A percentile compares a stretch with the other conserved stretches of the same genome.
Evolutionary conservation across 176 grass and related monocot species (phyloP).

Genomic region (Triticum monococcum): DNA sequence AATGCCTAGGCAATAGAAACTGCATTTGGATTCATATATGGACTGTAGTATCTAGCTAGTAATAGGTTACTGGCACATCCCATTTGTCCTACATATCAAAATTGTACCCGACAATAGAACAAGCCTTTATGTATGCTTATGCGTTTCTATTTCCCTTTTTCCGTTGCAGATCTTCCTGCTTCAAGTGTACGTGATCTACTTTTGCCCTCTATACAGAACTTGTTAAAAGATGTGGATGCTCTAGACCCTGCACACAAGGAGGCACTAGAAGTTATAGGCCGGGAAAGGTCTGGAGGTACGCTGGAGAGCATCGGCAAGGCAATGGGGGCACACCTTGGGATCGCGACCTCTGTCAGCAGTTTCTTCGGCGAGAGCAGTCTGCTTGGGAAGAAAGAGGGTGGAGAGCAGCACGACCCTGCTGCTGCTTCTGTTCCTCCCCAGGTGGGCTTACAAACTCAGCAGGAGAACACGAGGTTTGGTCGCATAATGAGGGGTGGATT

Average conservation of each 20-base stretch:
- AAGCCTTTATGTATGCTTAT: constrained; percentile 20
- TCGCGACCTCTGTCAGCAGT: constrained; percentile 80
- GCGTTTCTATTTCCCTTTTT: constrained; percentile 8
- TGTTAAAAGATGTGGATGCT: constrained; percentile 80
- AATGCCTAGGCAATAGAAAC: not conserved
- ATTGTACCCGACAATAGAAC: not conserved
- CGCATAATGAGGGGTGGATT: constrained; percentile 87
- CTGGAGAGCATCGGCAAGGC: constrained; percentile 85
- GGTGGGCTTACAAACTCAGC: constrained; percentile 28
- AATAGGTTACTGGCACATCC: not conserved
- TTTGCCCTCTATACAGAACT: constrained; percentile 84
- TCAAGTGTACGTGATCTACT: constrained; percentile 74
- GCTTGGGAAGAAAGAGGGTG: constrained; percentile 73
- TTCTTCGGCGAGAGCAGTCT: constrained; percentile 82
- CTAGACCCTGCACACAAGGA: constrained; percentile 96
- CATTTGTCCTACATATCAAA: not conserved
- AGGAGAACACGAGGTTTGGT: constrained; percentile 74
- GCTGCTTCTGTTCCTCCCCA: not conserved
- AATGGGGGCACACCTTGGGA: constrained; percentile 85
- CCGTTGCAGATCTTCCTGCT: constrained; percentile 69
- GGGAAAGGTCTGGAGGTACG: constrained; percentile 73
- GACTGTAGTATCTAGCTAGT: not conserved
- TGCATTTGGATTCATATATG: constrained; percentile 24
- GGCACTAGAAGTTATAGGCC: constrained; percentile 80
- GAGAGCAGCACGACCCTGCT: constrained; percentile 35